Base-by-base conservation (phyloP, 805 yeast genomes). In the Novakomyces olei region DNA sequence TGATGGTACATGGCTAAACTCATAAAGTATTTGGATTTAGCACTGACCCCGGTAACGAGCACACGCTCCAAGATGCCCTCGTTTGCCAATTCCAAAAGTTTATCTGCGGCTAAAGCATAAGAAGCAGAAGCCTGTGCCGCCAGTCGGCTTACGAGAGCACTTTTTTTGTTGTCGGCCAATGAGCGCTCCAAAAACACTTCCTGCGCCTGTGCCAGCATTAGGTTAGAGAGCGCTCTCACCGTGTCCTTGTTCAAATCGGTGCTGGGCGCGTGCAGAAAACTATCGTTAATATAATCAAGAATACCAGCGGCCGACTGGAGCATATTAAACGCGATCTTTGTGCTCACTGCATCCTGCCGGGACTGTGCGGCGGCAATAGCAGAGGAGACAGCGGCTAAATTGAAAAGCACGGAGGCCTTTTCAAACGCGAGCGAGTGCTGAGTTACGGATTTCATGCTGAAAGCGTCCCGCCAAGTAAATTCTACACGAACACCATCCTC, bases 211-310 rank as follows among this genome's bases (percentile, higher is more conserved):
- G 91, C 88, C 35, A 80, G 56, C 67, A 74, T 69, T 34, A 83
- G 49, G 40, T 63, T 63, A 10, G 61, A 49, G 32, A 85, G 59
- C 23, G 78, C 72, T 27, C 61, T 60, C 6, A 78, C 67, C 1
- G 79, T 69, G 15, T 72, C 67, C 22, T 74, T 75, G 37, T 64
- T 59, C 32, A 83, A 55, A 50, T 85, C 98, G 4, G 62, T 57
- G 3, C 81, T 68, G 1, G 96, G 94, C 0, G 94, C 85, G 51
- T 83, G 88, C 30, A 81, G 54, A 51, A 85, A 85, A 50, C 75
- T 77, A 41, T 76, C 85, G 28, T 72, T 62, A 17, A 83, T 57
- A 41, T 67, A 77, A 37, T 65, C 62, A 45, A 65, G 75, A 19
- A 80, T 63, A 1, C 94, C 91, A 4, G 88, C 74, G 2, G 93